Evolutionary conservation across 1,284 basidiomycete genomes (phyloP), one percentile per base, ranked within the genome.

Genomic region (Apiotrichum laibachii): DNA sequence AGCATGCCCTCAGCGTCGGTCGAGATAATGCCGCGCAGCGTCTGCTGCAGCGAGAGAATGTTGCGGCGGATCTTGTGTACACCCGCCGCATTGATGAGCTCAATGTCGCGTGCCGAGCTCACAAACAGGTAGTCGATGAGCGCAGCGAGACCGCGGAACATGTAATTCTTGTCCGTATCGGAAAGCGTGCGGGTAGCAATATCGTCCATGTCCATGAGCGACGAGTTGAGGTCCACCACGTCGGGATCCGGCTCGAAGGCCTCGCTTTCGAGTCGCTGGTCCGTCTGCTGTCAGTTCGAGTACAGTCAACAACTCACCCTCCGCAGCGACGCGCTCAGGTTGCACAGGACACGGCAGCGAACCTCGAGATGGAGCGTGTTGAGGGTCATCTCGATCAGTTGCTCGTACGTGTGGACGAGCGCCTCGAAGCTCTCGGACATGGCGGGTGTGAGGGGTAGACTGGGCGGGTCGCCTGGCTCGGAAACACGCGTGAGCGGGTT

Each of bases 371-470:
- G 86, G 51, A 99, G 85, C 4, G 91, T 95, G 73, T 90, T 88
- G 44, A 98, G 80, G 51, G 98, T 87, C 59, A 92, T 83, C 68
- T 90, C 87, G 3, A 90, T 87, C 7, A 99, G 83, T 67, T 93
- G 90, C 56, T 88, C 85, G 68, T 92, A 99, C 2, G 93, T 95
- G 75, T 88, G 86, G 40, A 95, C 82, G 46, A 98, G 81, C 0
- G 92, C 88, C 71, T 93, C 88, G 79, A 92, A 95, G 34, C 92
- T 90, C 62, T 92, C 74, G 8, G 86, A 82, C 92, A 94, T 95
- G 60, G 92, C 92, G 45, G 81, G 81, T 0, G 91, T 92, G 40
- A 96, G 80, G 1, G 91, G 90, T 18, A 96, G 81, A 53, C 80
- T 82, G 35, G 92, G 80, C 39, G 82, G 79, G 26, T 85, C 83